Base-by-base conservation (phyloP, 2,329 filamentous ascomycete genomes). In the Annulohypoxylon truncatum region DNA sequence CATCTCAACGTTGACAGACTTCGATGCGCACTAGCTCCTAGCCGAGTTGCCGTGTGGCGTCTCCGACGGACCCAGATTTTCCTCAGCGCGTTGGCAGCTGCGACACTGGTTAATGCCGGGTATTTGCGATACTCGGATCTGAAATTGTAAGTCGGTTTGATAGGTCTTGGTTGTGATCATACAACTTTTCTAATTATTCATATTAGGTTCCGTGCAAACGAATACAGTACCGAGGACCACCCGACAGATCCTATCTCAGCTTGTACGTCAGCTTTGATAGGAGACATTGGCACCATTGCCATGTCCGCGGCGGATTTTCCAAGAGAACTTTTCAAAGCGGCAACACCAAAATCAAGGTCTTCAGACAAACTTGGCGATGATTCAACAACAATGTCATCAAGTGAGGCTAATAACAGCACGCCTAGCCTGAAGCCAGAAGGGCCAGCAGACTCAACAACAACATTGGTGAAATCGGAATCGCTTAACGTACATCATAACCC, bases 251-350 rank as follows among this genome's bases (percentile, higher is more conserved):
- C 93, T 0, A 87, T 96, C 22, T 89, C 91, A 12, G 93, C 92
- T 18, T 92, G 89, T 13, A 89, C 93, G 0, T 87, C 89, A 46
- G 92, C 94, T 0, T 79, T 97, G 0, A 82, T 97, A n/a, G 91
- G 92, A 4, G 95, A 94, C n/a, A 83, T 96, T 48, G 89, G 91
- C 24, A 91, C 87, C 38, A 90, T 97, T 61, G 87, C 92, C 73
- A 91, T 96, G 86, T 92, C 93, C 0, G 84, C 97, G 40, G 92
- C 92, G 0, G 93, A 97, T 73, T 85, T 90, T 70, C 88, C 88
- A 1, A 79, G 84, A 15, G 84, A 88, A 63, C 77, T 89, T 4
- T 87, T 88, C 76, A 85, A 82, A 66, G 68, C 74, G 9, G 71
- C 60, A 28, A 54, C 59, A 1, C 63, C 63, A n/a, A 69, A 72